phyloP scores from a whole-genome alignment of 1,284 basidiomycete genomes.

The Thecaphora frezii region DNA sequence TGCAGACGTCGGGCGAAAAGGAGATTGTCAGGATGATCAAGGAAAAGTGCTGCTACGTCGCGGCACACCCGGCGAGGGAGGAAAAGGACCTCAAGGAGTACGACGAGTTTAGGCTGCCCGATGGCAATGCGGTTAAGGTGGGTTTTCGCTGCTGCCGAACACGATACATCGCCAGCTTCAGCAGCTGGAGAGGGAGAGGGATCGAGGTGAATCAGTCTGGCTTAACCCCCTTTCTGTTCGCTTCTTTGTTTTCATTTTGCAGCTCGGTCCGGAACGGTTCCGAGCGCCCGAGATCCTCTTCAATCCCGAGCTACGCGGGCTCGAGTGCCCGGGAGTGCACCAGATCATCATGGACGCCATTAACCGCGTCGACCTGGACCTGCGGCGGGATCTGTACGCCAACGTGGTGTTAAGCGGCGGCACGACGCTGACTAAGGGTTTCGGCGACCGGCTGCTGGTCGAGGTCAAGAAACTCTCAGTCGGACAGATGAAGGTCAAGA shows the following conservation, averaged over 20 bases:
- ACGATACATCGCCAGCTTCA: too few relatives aligned
- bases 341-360: conserved; percentile 68
- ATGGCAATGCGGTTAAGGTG: conserved; percentile 90
- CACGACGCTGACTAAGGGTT: conserved; percentile 70
- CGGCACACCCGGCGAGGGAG: conserved; percentile 85
- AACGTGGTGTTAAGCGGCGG: conserved; percentile 97
- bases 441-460: conserved; percentile 90
- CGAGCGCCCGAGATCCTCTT: conserved; percentile 96
- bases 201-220: too few relatives aligned
- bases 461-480: conserved; percentile 96
- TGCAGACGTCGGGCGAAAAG: conserved; percentile 94
- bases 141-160: too few relatives aligned
- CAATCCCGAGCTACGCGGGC: conserved; percentile 93
- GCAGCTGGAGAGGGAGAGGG: too few relatives aligned
- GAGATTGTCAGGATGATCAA: conserved; percentile 97
- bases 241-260: too few relatives aligned
- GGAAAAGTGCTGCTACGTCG: conserved; percentile 95
- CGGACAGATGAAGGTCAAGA: conserved; percentile 98
- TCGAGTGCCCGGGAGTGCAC: conserved; percentile 94
- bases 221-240: too few relatives aligned
- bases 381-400: conserved; percentile 90
- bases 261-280: conserved; percentile 94
- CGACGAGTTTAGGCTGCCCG: conserved; percentile 91
- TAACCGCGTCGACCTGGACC: conserved; percentile 70
- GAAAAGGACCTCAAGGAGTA: conserved; percentile 74